Evolutionary conservation across 2,329 filamentous ascomycete species (phyloP), one percentile per base, ranked within the genome.

Genomic region (Mariannaea elegans): DNA sequence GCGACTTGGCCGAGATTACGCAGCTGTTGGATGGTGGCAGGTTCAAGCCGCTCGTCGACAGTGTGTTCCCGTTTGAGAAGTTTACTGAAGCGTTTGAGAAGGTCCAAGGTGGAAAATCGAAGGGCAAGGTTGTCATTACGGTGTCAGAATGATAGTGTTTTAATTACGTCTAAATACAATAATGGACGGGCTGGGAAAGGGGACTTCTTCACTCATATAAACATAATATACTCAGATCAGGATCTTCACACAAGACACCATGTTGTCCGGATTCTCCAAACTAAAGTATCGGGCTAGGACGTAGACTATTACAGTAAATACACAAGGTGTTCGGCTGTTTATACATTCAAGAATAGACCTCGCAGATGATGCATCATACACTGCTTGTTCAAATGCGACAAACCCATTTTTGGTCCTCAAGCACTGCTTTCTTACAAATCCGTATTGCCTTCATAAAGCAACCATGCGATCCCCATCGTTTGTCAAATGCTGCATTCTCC

Each of bases 71-170:
- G n/a, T n/a, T n/a, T n/a, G n/a, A n/a, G n/a, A n/a, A n/a, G n/a
- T n/a, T n/a, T n/a, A n/a, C n/a, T n/a, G 69, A 73, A 52, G 78
- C 77, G 0, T 80, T 78, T 64, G 74, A 74, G 12, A 75, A 67
- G 62, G 67, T 78, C 9, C 72, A 77, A 32, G 65, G 65, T 14
- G 69, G 76, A 2, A 74, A 70, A 45, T 66, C 75, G 7, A 77
- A 70, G 47, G 78, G 78, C 1, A 80, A 80, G 61, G 72, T 80
- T 16, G 64, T 79, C n/a, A 74, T 80, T 38, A 74, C 72, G 50
- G 67, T 78, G 6, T 56, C 45, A 14, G 27, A 48, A 16, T 47
- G n/a, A 32, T 27, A 49, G 12, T n/a, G n/a, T n/a, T n/a, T n/a
- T n/a, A n/a, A n/a, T n/a, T n/a, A n/a, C n/a, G n/a, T n/a, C n/a